These are phyloP conservation scores for Colletotrichum trifolii DNA, from an alignment of 2,329 filamentous ascomycete species.

Conservation along the genomic window DNA sequence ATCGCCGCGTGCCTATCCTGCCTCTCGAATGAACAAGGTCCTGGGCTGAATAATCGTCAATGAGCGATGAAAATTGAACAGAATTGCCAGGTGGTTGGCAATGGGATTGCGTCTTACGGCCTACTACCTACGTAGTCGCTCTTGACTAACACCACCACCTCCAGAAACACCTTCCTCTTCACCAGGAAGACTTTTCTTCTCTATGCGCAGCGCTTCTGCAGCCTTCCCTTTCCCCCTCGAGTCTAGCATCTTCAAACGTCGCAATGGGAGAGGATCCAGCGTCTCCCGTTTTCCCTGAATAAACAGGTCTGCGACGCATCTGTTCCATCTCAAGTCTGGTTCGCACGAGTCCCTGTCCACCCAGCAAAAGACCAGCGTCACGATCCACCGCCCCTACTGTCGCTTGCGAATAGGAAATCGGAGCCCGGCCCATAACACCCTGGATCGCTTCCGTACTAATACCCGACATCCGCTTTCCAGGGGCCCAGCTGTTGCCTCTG, in stretches of 20 bases:
- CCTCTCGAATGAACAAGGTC: too few species aligned
- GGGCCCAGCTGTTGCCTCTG: neutral
- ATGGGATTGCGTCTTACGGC: slow-evolving; percentile 17
- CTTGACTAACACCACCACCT: slow-evolving; percentile 21
- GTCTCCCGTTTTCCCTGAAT: slow-evolving; percentile 8
- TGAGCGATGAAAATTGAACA: neutral
- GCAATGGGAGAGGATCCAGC: slow-evolving; percentile 1
- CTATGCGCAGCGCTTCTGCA: too few species aligned
- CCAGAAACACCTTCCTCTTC: too few species aligned
- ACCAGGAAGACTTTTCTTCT: neutral
- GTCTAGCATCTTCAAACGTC: neutral
- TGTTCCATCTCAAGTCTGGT: slow-evolving; percentile 1
- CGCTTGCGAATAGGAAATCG: slow-evolving; percentile 19
- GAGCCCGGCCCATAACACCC: slow-evolving; percentile 23
- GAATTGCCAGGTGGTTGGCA: neutral
- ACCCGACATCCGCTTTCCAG: slow-evolving; percentile 28
- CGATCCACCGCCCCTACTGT: slow-evolving; percentile 20
- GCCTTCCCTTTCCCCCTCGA: neutral
- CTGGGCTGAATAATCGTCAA: slow-evolving; percentile 31
- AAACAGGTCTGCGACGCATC: slow-evolving; percentile 16
- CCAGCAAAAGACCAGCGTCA: slow-evolving; percentile 8
- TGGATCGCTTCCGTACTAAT: slow-evolving; percentile 13
- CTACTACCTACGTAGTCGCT: neutral
- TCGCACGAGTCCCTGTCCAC: neutral
- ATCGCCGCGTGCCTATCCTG: too few species aligned